Base-by-base conservation (phyloP, 2,329 filamentous ascomycete genomes). In the Xylariaceae sp. region DNA sequence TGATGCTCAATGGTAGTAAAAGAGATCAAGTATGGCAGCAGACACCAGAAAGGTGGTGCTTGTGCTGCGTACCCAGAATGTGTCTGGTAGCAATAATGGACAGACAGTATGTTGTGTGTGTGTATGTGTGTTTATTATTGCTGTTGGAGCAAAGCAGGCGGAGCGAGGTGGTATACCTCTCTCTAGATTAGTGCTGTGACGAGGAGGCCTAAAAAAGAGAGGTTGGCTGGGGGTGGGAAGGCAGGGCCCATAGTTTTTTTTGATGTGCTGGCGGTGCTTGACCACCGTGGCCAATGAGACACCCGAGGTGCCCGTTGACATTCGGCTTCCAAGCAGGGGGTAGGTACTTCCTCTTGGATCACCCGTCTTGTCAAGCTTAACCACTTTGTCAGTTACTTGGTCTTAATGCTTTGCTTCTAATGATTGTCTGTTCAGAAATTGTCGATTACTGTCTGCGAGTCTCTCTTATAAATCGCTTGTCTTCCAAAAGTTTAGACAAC, bases 231-330 rank as follows among this genome's bases (percentile, higher is more conserved):
- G 55, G 48, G 44, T 22, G 43, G 47, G 47, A 49, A 40, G 42
- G 37, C 40, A 32, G 16, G 42, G 33, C 43, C 49, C 49, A 11
- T 20, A 39, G 44, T 54, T n/a, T n/a, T n/a, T n/a, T n/a, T n/a
- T 55, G 60, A 63, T 61, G 60, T 53, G 60, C 54, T 63, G 60
- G 59, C 60, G 25, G 39, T 59, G 57, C 58, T 55, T 57, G 21
- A 49, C 33, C 10, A 27, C 32, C 27, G 14, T 14, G 21, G 33
- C 60, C 57, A 63, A 63, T 62, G 23, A 42, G 29, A 22, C 17
- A 6, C 22, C 46, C 23, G 43, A 44, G n/a, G n/a, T n/a, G n/a
- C n/a, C n/a, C n/a, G n/a, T n/a, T n/a, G n/a, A n/a, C n/a, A n/a
- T n/a, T n/a, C n/a, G n/a, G n/a, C n/a, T n/a, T n/a, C n/a, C n/a